A percentile compares a stretch with the other conserved stretches of the same genome.
phyloP scores from a whole-genome alignment of 192 early-diverging fungal genomes.

The Cetraspora pellucida region DNA sequence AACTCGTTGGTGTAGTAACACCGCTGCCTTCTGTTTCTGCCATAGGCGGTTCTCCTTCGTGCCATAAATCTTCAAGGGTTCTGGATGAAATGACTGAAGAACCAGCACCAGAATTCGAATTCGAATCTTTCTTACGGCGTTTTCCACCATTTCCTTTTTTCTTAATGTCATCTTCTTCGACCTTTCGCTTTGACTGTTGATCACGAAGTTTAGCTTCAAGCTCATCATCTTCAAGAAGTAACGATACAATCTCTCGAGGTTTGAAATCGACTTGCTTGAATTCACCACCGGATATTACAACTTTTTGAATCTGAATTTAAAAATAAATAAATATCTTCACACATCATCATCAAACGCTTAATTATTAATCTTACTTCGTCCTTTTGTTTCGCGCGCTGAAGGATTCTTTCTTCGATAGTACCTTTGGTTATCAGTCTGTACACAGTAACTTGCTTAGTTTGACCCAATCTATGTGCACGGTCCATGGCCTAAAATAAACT shows the following conservation, averaged over 20 bases:
- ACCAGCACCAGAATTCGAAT: neutral
- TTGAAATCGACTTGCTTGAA: slow-evolving; percentile 83
- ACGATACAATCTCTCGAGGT: slow-evolving; percentile 85
- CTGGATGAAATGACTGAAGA: neutral
- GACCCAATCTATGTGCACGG: slow-evolving; percentile 82
- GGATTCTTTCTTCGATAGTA: slow-evolving; percentile 82
- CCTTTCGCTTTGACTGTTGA: slow-evolving; percentile 59
- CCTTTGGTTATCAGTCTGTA: slow-evolving; percentile 81
- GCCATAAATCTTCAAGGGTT: slow-evolving; percentile 13
- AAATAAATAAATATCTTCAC: neutral
- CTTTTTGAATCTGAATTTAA: slow-evolving; percentile 71
- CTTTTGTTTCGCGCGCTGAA: slow-evolving; percentile 82
- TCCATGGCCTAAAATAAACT: slow-evolving; percentile 69
- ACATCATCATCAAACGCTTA: neutral
- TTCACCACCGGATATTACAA: slow-evolving; percentile 91
- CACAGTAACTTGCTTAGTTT: slow-evolving; percentile 83
- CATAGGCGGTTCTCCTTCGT: slow-evolving; percentile 8
- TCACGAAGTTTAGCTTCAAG: slow-evolving; percentile 56
- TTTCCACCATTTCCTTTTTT: slow-evolving; percentile 26
- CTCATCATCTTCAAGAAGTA: slow-evolving; percentile 80
- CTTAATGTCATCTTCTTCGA: slow-evolving; percentile 51
- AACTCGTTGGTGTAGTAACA: slow-evolving; percentile 10
- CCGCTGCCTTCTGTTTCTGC: slow-evolving; percentile 21
- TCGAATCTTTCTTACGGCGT: slow-evolving; percentile 35
- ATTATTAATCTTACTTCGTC: slow-evolving; percentile 60